Evolutionary conservation across 768 basidiomycete species (phyloP).

Genomic region (Tubosaeta brunneosetosa): DNA sequence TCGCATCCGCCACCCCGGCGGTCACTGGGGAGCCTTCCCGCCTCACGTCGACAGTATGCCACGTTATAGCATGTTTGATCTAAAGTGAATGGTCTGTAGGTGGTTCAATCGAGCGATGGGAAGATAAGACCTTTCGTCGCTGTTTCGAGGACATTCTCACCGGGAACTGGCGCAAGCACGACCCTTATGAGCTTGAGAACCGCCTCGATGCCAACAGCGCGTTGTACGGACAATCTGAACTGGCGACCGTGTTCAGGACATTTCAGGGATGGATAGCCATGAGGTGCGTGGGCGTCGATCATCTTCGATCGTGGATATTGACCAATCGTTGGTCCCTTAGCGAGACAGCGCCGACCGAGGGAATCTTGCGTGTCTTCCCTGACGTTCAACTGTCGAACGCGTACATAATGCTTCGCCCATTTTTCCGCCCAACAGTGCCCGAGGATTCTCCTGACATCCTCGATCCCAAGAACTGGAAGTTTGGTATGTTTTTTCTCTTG

Average conservation of each 20-base stretch:
- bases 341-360: conserved; percentile 64
- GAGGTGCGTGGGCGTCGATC: conserved; percentile 38
- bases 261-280: conserved; percentile 77
- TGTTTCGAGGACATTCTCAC: conserved; percentile 60
- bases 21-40: conserved; percentile 48
- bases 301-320: neutral
- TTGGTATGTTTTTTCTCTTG: conserved; percentile 30
- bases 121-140: conserved; percentile 52
- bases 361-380: conserved; percentile 67
- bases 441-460: conserved; percentile 39
- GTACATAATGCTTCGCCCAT: conserved; percentile 70
- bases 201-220: conserved; percentile 59
- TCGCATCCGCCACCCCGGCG: conserved; percentile 66
- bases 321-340: conserved; percentile 24
- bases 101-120: conserved; percentile 72
- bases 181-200: conserved; percentile 59
- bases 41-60: conserved; percentile 50
- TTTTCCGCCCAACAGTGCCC: conserved; percentile 54
- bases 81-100: conserved; percentile 33
- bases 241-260: conserved; percentile 52
- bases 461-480: conserved; percentile 51
- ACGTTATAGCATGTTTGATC: neutral
- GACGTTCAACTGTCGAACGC: conserved; percentile 62
- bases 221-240: conserved; percentile 54
- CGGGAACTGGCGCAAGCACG: conserved; percentile 61